Evolutionary conservation across 2,329 filamentous ascomycete genomes (phyloP).

Genomic region (Aspergillus clavatus): DNA sequence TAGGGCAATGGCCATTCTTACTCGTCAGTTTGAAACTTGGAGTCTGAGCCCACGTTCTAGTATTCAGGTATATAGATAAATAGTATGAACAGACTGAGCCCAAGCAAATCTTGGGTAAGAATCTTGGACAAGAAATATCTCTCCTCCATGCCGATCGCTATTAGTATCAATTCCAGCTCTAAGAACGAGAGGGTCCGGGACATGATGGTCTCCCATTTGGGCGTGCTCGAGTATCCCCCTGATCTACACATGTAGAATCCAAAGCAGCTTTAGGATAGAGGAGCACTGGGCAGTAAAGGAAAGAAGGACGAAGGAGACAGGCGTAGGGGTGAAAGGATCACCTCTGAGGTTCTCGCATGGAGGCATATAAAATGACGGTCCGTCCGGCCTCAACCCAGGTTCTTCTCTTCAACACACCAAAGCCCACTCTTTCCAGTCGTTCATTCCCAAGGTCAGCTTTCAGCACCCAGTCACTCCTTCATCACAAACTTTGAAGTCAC

Average conservation of each 20-base stretch:
- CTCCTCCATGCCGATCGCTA: conserved; percentile 15
- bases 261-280: neutral
- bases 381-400: neutral
- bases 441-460: conserved; percentile 12
- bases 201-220: neutral
- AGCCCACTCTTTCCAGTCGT: conserved; percentile 19
- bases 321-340: no score
- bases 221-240: no score
- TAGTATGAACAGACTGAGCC: neutral
- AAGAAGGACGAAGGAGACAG: no score
- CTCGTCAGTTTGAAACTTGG: no score
- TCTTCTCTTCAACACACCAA: conserved; percentile 15
- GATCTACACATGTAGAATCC: conserved; percentile 12
- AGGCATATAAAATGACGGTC: conserved; percentile 22
- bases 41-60: neutral
- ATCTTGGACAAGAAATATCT: neutral
- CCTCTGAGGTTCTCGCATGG: no score
- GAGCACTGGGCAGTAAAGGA: no score
- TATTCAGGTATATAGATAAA: no score
- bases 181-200: neutral
- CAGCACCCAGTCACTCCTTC: conserved; percentile 10
- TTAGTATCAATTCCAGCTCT: conserved; percentile 2
- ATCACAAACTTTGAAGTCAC: conserved; percentile 14
- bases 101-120: neutral
- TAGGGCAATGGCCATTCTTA: no score